Evolutionary conservation across 208 protist species (phyloP).

Genomic region (Acanthamoeba castellanii): DNA sequence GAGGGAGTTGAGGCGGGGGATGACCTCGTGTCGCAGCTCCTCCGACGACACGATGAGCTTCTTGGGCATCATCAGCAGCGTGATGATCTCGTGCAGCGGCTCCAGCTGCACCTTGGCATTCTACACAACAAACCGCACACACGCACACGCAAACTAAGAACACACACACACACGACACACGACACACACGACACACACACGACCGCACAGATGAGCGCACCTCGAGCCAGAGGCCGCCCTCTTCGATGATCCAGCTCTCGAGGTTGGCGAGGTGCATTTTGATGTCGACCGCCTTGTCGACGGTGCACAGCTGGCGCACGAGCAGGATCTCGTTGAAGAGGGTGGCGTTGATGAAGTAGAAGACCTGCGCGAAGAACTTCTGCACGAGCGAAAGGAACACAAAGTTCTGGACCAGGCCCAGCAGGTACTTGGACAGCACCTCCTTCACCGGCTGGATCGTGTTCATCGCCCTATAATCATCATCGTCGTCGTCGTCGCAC

Average conservation of each 20-base stretch:
- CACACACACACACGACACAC: no score
- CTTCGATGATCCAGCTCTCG: slow-evolving; percentile 65
- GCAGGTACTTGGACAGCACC: slow-evolving; percentile 9
- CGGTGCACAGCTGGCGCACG: slow-evolving; percentile 20
- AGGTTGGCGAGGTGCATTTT: slow-evolving; percentile 69
- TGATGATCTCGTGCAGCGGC: slow-evolving; percentile 43
- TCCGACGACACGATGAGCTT: slow-evolving; percentile 65
- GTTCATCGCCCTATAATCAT: not conserved
- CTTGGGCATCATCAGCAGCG: slow-evolving; percentile 73
- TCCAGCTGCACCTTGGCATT: slow-evolving; percentile 64
- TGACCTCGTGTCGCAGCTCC: slow-evolving; percentile 53
- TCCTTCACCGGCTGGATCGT: not conserved
- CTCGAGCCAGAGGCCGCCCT: slow-evolving; percentile 68
- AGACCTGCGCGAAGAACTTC: slow-evolving; percentile 67
- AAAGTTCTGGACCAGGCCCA: slow-evolving; percentile 55
- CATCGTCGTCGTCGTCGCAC: not conserved
- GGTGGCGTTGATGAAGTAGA: slow-evolving; percentile 73
- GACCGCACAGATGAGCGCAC: not conserved
- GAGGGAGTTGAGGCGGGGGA: slow-evolving; percentile 55
- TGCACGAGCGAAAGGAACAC: slow-evolving; percentile 2
- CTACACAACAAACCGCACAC: not conserved
- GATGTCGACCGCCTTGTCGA: slow-evolving; percentile 68
- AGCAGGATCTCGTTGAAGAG: slow-evolving; percentile 74
- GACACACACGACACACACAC: not conserved
- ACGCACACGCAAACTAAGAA: not conserved